Conservation (phyloP, 495 filamentous ascomycete species). For the Barbatosphaeria neglecta region DNA sequence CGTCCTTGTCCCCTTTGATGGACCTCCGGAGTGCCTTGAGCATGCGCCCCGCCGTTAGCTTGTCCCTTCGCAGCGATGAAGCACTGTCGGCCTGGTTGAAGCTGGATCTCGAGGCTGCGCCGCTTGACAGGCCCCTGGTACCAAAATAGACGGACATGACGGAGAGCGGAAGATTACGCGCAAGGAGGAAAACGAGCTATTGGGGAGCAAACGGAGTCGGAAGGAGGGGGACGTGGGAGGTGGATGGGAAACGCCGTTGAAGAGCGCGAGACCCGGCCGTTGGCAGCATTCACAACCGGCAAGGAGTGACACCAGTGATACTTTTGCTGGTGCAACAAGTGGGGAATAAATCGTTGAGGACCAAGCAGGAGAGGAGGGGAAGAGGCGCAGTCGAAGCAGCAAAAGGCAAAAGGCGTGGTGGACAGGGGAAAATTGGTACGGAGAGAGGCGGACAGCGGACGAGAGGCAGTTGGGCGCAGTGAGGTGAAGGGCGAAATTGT, state of each 20-base stretch:
- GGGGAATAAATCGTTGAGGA: not conserved
- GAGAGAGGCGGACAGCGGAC: not conserved
- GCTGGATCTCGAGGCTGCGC: not conserved
- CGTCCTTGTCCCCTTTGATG: slow-evolving; percentile 74
- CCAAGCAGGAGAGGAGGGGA: not conserved
- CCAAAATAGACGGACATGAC: not conserved
- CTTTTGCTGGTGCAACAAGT: not conserved
- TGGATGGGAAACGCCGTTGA: not conserved
- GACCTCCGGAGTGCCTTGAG: slow-evolving; percentile 71
- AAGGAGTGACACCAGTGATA: not conserved
- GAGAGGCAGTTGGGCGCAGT: not conserved
- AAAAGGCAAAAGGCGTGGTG: not conserved
- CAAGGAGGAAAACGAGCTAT: not conserved
- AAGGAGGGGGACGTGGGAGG: not conserved
- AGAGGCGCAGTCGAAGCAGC: not conserved
- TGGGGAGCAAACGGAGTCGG: not conserved
- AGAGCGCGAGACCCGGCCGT: not conserved
- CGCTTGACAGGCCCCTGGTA: not conserved
- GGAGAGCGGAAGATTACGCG: not conserved
- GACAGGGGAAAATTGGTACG: not conserved
- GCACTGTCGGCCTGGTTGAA: not conserved
- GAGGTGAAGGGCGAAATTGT: slow-evolving; percentile 2
- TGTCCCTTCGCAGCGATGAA: not conserved
- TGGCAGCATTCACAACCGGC: not conserved
- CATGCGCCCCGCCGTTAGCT: slow-evolving; percentile 28